These are phyloP conservation scores for Udeniomyces megalosporus DNA, from an alignment of 768 basidiomycete genomes.

Conservation along the genomic window DNA sequence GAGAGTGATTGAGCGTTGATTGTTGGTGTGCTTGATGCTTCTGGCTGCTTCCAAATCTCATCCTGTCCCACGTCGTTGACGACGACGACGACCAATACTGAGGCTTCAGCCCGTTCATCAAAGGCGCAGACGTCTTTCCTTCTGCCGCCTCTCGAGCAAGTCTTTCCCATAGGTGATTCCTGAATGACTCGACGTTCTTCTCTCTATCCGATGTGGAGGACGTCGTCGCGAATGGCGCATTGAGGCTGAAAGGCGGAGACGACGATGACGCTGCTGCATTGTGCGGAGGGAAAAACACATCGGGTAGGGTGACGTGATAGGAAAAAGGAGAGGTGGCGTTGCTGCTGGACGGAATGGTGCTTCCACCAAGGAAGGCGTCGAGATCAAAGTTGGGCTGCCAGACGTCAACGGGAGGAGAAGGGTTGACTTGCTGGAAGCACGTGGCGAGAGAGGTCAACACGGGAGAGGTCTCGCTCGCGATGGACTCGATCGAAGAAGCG, in stretches of 20 bases:
- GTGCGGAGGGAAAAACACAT: neutral
- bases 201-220: conserved; percentile 58
- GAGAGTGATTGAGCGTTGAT: neutral
- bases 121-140: neutral
- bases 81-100: neutral
- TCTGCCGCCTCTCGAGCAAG: conserved; percentile 54
- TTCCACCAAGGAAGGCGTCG: neutral
- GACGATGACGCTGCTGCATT: conserved; percentile 29
- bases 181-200: conserved; percentile 34
- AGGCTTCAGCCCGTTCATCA: neutral
- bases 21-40: too few species aligned
- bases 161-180: conserved; percentile 84
- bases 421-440: neutral
- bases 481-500: neutral
- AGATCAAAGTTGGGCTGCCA: neutral
- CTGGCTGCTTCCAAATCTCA: too few species aligned
- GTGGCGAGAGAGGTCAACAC: neutral
- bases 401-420: neutral
- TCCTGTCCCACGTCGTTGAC: neutral
- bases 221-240: conserved; percentile 66
- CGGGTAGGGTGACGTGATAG: neutral
- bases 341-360: neutral
- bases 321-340: conserved; percentile 3
- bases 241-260: conserved; percentile 40
- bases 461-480: neutral